phyloP scores from a whole-genome alignment of 2,329 filamentous ascomycete genomes.

The Hymenoscyphus linearis region DNA sequence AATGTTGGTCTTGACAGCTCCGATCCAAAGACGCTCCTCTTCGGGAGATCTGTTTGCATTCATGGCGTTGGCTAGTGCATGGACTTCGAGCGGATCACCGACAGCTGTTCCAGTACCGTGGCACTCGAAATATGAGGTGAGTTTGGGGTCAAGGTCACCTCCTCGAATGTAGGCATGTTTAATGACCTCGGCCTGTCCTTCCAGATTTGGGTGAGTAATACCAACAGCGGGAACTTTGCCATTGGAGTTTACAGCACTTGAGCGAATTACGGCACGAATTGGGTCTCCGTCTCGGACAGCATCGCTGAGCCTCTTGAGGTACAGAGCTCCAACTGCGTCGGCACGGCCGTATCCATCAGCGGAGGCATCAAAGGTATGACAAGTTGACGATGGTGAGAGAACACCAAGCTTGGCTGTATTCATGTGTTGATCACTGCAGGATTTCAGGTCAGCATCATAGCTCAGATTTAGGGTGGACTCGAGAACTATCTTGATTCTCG shows the following conservation, averaged over 20 bases:
- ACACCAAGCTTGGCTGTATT: constrained; percentile 23
- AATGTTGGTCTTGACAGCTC: constrained; percentile 20
- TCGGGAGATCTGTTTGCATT: not conserved
- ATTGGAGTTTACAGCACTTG: constrained; percentile 47
- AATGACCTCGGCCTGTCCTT: constrained; percentile 34
- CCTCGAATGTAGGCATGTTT: constrained; percentile 4
- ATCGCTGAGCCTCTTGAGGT: constrained; percentile 53
- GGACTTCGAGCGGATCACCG: constrained; percentile 11
- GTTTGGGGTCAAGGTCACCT: constrained; percentile 2
- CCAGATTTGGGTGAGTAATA: constrained; percentile 47
- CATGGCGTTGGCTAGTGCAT: constrained; percentile 8
- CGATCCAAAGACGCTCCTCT: constrained; percentile 1
- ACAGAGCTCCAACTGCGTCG: constrained; percentile 53
- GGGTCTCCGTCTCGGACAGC: constrained; percentile 56
- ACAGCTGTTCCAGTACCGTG: constrained; percentile 16
- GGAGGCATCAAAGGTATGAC: constrained; percentile 50
- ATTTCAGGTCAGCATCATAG: too few species aligned
- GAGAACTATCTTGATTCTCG: too few species aligned
- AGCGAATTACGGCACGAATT: constrained; percentile 49
- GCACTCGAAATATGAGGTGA: constrained; percentile 10
- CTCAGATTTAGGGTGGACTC: too few species aligned
- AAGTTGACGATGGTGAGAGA: constrained; percentile 28
- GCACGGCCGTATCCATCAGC: constrained; percentile 61
- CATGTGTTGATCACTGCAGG: too few species aligned
- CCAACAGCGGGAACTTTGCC: constrained; percentile 46